Evolutionary conservation across 768 basidiomycete genomes (phyloP).

Genomic region (Brasilioporus rufonigricans): DNA sequence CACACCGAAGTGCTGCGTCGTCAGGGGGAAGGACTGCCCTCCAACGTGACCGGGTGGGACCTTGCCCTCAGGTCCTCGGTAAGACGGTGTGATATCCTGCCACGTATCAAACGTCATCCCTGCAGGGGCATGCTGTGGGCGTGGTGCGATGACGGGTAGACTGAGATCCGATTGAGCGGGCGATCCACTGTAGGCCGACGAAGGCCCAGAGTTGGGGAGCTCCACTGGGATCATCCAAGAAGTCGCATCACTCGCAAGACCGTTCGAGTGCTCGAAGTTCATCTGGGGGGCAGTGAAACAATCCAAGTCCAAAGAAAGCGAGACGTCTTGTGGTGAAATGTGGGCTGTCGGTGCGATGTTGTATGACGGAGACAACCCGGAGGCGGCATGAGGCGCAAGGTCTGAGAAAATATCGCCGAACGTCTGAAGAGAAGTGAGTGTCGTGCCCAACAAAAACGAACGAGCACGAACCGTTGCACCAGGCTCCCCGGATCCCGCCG

Average conservation of each 20-base stretch:
- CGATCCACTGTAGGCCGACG: slow-evolving; percentile 45
- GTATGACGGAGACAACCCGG: slow-evolving; percentile 7
- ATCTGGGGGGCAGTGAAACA: slow-evolving; percentile 6
- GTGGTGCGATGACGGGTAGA: slow-evolving; percentile 29
- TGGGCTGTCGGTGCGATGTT: slow-evolving; percentile 28
- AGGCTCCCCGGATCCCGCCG: slow-evolving; percentile 9
- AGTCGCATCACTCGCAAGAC: neutral
- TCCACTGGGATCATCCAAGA: slow-evolving; percentile 19
- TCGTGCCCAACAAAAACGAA: accelerated
- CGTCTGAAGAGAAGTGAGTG: slow-evolving; percentile 9
- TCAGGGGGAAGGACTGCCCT: neutral
- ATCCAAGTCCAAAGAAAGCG: slow-evolving; percentile 9
- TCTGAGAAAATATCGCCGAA: slow-evolving; percentile 26
- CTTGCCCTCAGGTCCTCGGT: slow-evolving; percentile 2
- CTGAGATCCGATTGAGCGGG: slow-evolving; percentile 33
- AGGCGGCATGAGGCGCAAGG: slow-evolving; percentile 20
- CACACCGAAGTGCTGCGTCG: neutral
- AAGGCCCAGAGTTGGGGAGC: slow-evolving; percentile 32
- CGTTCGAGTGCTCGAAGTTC: slow-evolving; percentile 6
- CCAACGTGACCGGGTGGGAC: neutral
- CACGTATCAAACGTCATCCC: slow-evolving; percentile 18
- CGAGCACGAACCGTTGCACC: slow-evolving; percentile 12
- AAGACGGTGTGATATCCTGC: slow-evolving; percentile 10
- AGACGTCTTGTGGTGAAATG: slow-evolving; percentile 19
- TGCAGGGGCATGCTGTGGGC: slow-evolving; percentile 17